phyloP scores from a whole-genome alignment of 2,329 filamentous ascomycete species.

The Arthrobotrys musiformis region DNA sequence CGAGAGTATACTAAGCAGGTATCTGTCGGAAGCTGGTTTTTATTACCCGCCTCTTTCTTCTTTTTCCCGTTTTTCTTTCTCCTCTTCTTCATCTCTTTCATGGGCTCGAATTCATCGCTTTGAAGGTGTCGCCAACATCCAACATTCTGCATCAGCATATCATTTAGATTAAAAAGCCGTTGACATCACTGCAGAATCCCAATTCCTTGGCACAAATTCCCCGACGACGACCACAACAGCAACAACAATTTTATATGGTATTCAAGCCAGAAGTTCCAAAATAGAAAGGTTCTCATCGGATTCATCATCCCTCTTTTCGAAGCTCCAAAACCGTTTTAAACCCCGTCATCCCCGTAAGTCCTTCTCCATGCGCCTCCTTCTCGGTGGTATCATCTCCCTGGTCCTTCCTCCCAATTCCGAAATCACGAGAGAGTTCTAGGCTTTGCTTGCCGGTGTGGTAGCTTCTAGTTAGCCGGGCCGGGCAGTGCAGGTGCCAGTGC shows the following conservation, averaged over 20 bases:
- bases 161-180: background rate
- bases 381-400: background rate
- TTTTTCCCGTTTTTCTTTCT: background rate
- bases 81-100: background rate
- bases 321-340: background rate
- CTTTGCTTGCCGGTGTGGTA: background rate
- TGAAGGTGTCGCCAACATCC: background rate
- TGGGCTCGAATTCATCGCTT: background rate
- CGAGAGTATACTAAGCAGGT: too few species aligned
- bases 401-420: background rate
- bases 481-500: constrained; percentile 25
- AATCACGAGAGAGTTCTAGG: background rate
- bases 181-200: background rate
- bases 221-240: background rate
- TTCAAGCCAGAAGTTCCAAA: background rate
- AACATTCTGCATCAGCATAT: background rate
- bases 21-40: background rate
- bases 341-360: constrained; percentile 1
- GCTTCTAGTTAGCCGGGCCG: too few species aligned
- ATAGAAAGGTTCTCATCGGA: too few species aligned
- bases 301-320: background rate
- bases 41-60: background rate
- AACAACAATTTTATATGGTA: too few species aligned
- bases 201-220: background rate
- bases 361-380: background rate